A percentile compares a stretch with the other conserved stretches of the same genome.
Conservation (phyloP, 2,329 filamentous ascomycete species). For the Fusarium oxysporum region DNA sequence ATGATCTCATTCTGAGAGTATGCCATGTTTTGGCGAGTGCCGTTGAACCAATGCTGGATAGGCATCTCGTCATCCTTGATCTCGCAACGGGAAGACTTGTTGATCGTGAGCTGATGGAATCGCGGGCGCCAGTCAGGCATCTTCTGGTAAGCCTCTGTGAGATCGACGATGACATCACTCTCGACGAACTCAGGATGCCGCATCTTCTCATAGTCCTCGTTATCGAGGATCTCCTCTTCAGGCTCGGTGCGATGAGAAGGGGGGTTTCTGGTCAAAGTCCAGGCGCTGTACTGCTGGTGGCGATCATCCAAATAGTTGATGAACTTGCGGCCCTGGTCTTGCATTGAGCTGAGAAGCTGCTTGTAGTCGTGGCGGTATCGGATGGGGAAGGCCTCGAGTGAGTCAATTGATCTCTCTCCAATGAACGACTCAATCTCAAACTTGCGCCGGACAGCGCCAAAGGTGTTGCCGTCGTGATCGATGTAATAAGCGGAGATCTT, state of each 20-base stretch:
- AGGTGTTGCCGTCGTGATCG: conserved; percentile 55
- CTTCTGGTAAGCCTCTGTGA: conserved; percentile 55
- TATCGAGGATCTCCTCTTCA: conserved; percentile 50
- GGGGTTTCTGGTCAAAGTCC: conserved; percentile 56
- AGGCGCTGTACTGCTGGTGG: conserved; percentile 56
- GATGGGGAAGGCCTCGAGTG: conserved; percentile 54
- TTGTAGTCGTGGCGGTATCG: conserved; percentile 52
- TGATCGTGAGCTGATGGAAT: conserved; percentile 47
- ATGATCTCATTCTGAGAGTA: conserved; percentile 52
- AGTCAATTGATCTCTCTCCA: conserved; percentile 54
- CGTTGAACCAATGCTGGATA: conserved; percentile 54
- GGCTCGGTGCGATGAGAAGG: conserved; percentile 43
- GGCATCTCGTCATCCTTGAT: conserved; percentile 51
- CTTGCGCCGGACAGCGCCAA: conserved; percentile 52
- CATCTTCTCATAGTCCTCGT: conserved; percentile 49
- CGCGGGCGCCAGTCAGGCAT: conserved; percentile 53
- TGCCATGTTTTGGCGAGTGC: conserved; percentile 45
- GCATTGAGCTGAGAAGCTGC: conserved; percentile 49
- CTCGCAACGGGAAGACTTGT: conserved; percentile 49
- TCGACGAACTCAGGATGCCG: conserved; percentile 56
- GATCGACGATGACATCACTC: conserved; percentile 57
- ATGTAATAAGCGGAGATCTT: conserved; percentile 56
- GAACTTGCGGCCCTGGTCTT: conserved; percentile 50
- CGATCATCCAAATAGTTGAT: conserved; percentile 50
- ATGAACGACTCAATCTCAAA: conserved; percentile 53